These are phyloP conservation scores for Blattamonas nauphoetae DNA, from an alignment of 78 protist genomes.

Conservation along the genomic window DNA sequence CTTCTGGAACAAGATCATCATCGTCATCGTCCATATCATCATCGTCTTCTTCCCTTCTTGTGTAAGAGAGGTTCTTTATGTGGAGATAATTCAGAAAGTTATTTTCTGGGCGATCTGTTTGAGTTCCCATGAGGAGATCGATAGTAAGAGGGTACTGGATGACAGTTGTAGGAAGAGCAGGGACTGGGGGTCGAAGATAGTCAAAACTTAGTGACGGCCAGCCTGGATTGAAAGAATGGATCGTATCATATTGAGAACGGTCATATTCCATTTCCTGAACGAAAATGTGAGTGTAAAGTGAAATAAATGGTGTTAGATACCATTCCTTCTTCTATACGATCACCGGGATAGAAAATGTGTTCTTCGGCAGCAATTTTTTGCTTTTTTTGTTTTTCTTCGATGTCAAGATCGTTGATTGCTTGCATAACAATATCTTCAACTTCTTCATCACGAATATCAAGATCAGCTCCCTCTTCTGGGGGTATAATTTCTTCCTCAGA, in stretches of 20 bases:
- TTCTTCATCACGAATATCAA: not conserved
- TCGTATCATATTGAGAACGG: not conserved
- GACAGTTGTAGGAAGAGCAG: not conserved
- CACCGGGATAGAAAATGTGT: not conserved
- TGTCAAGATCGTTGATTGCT: not conserved
- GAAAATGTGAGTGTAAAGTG: not conserved
- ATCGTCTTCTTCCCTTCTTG: not conserved
- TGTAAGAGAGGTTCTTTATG: not conserved
- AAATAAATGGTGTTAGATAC: not conserved
- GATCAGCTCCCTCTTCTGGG: not conserved
- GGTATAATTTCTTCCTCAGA: too few species aligned
- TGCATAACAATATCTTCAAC: not conserved
- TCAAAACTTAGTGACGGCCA: not conserved
- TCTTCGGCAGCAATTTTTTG: not conserved
- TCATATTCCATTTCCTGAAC: not conserved
- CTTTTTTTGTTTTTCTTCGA: not conserved
- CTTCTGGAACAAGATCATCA: not conserved
- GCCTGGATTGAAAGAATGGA: not conserved
- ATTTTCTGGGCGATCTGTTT: not conserved
- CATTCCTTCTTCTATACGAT: not conserved
- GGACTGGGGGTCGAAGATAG: not conserved
- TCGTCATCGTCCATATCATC: not conserved
- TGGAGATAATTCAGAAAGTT: not conserved
- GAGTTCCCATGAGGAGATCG: not conserved
- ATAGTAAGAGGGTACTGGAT: not conserved